Percentiles rank a stretch among this genome's conserved stretches.
Evolutionary conservation across 306 rosid genomes (phyloP).

Genomic region (Pterocarpus macrocarpus): DNA sequence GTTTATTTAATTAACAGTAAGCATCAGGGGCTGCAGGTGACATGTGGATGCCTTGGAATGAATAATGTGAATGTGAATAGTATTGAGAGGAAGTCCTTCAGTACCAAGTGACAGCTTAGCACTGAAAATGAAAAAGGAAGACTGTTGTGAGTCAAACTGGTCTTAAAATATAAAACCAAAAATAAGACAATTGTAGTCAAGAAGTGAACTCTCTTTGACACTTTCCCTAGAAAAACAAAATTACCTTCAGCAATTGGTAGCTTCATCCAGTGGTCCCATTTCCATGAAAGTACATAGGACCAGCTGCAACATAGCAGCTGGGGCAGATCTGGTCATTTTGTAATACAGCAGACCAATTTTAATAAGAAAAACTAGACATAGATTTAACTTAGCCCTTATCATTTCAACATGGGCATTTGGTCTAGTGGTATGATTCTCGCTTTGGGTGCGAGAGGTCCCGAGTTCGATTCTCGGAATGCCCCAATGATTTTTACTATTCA

Average conservation of each 20-base stretch:
- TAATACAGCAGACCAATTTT: neutral
- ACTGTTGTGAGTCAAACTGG: constrained; percentile 17
- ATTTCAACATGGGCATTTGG: constrained; percentile 52
- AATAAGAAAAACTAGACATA: neutral
- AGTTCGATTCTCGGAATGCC: constrained; percentile 62
- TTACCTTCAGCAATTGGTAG: constrained; percentile 10
- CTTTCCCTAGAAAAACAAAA: constrained; percentile 9
- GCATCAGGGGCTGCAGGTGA: constrained; percentile 34
- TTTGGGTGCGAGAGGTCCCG: constrained; percentile 51
- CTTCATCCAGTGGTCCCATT: constrained; percentile 22
- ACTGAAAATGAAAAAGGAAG: constrained; percentile 12
- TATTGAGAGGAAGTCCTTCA: neutral
- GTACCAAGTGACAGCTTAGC: neutral
- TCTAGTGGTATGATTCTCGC: no score
- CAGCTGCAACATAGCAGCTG: neutral
- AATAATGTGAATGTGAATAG: constrained; percentile 6
- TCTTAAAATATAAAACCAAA: neutral
- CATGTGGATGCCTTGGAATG: constrained; percentile 4
- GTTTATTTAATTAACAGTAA: neutral
- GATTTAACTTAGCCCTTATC: neutral
- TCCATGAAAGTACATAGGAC: constrained; percentile 9
- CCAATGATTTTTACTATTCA: neutral
- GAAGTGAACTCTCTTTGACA: constrained; percentile 16
- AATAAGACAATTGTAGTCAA: neutral
- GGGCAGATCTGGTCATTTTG: constrained; percentile 6